Evolutionary conservation across 1,284 basidiomycete species (phyloP).

Genomic region (Macrocystidia cucumis): DNA sequence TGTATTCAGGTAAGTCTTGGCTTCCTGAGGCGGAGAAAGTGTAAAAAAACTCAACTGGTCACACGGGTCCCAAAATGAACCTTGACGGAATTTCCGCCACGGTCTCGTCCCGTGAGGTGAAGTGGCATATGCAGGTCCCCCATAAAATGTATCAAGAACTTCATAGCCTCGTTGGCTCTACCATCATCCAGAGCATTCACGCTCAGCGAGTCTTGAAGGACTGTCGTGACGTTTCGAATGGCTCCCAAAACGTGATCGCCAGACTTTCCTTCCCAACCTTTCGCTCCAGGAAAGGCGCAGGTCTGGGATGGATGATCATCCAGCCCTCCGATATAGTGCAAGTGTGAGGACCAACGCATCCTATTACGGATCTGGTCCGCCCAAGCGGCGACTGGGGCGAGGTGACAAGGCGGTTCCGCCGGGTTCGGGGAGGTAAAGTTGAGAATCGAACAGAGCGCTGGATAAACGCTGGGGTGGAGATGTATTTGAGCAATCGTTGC

Average conservation of each 20-base stretch:
- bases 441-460: conserved; percentile 66
- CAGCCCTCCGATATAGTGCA: conserved; percentile 72
- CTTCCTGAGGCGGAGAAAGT: background rate
- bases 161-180: conserved; percentile 60
- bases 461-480: conserved; percentile 68
- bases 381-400: conserved; percentile 82
- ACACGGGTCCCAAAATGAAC: conserved; percentile 63
- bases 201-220: conserved; percentile 40
- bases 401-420: conserved; percentile 49
- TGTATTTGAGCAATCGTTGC: conserved; percentile 92
- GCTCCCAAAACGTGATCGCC: conserved; percentile 70
- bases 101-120: conserved; percentile 79
- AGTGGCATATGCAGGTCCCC: conserved; percentile 92
- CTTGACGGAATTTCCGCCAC: conserved; percentile 77
- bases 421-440: conserved; percentile 35
- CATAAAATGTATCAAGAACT: conserved; percentile 86
- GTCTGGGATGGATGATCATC: conserved; percentile 72
- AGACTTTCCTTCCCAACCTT: conserved; percentile 69
- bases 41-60: conserved; percentile 43
- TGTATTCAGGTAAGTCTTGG: conserved; percentile 17
- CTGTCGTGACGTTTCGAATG: conserved; percentile 64
- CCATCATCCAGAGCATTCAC: conserved; percentile 14
- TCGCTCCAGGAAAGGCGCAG: conserved; percentile 72
- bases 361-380: conserved; percentile 66
- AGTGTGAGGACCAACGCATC: conserved; percentile 58